Percentiles rank a stretch among this genome's conserved stretches.
phyloP scores from a whole-genome alignment of 169 alveolate species.

The Cryptosporidium sp. region DNA sequence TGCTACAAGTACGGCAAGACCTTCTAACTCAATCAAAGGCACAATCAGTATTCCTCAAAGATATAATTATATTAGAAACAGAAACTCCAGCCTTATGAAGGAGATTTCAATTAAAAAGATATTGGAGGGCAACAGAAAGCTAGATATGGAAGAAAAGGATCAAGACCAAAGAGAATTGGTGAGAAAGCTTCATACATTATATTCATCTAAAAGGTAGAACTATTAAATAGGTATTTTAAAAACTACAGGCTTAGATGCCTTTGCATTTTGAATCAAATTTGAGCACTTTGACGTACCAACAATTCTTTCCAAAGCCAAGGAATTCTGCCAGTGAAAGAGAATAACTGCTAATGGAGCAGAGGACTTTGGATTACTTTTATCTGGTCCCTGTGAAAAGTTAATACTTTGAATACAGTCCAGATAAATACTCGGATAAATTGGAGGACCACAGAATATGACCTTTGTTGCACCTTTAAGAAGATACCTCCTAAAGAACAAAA shows the following conservation, averaged over 20 bases:
- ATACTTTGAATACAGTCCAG: conserved; percentile 63
- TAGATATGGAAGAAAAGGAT: conserved; percentile 22
- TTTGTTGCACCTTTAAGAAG: conserved; percentile 81
- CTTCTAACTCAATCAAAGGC: background rate
- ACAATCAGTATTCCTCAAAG: conserved; percentile 59
- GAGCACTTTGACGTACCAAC: conserved; percentile 69
- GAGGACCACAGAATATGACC: conserved; percentile 80
- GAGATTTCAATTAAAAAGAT: conserved; percentile 62
- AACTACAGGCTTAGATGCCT: conserved; percentile 23
- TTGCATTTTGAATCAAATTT: conserved; percentile 29
- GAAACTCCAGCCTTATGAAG: conserved; percentile 46
- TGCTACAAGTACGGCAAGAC: background rate
- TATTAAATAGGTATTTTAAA: conserved; percentile 9
- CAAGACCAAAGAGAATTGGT: conserved; percentile 55
- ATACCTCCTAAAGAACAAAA: conserved; percentile 82
- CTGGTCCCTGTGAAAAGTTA: conserved; percentile 27
- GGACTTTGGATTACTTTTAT: background rate
- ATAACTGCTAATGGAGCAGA: conserved; percentile 37
- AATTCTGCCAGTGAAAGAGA: conserved; percentile 55
- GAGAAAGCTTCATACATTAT: conserved; percentile 34
- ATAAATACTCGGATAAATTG: conserved; percentile 80
- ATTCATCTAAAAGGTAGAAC: conserved; percentile 8
- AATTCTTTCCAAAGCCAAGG: conserved; percentile 71
- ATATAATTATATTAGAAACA: conserved; percentile 61
- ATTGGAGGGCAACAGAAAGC: conserved; percentile 32